Evolutionary conservation across 1,284 basidiomycete species (phyloP).

Genomic region (Mycena citricolor): DNA sequence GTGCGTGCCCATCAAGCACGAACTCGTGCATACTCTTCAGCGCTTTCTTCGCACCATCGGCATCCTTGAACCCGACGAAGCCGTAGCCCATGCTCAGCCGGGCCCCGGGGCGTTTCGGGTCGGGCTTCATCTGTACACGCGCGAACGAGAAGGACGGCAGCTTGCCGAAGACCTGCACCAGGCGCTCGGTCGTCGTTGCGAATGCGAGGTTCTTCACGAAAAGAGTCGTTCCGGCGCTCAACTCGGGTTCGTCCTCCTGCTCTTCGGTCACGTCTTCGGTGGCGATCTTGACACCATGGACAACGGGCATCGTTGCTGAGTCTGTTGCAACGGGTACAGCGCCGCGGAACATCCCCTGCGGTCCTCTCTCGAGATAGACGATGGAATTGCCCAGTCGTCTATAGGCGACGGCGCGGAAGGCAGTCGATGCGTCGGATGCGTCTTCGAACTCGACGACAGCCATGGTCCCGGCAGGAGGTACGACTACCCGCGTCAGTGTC

Average conservation of each 20-base stretch:
- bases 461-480: conserved; percentile 93
- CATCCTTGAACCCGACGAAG: conserved; percentile 88
- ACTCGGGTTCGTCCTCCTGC: conserved; percentile 46
- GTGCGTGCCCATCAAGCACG: conserved; percentile 83
- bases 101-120: conserved; percentile 67
- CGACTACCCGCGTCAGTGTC: conserved; percentile 71
- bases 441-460: conserved; percentile 88
- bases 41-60: conserved; percentile 75
- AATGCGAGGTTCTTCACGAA: conserved; percentile 96
- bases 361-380: conserved; percentile 93
- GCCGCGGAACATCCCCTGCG: conserved; percentile 72
- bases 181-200: conserved; percentile 77
- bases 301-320: conserved; percentile 28
- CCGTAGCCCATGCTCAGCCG: conserved; percentile 93
- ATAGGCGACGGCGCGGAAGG: conserved; percentile 85
- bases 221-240: conserved; percentile 78
- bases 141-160: conserved; percentile 87
- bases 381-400: conserved; percentile 86
- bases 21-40: conserved; percentile 79
- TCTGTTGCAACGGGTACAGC: conserved; percentile 25
- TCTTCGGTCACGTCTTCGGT: conserved; percentile 36
- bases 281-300: conserved; percentile 45
- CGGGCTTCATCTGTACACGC: conserved; percentile 88
- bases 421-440: conserved; percentile 68
- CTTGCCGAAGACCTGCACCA: conserved; percentile 72